A percentile compares a stretch with the other conserved stretches of the same genome.
Conservation (phyloP, 2,329 filamentous ascomycete genomes). For the Penicillium sp. region DNA sequence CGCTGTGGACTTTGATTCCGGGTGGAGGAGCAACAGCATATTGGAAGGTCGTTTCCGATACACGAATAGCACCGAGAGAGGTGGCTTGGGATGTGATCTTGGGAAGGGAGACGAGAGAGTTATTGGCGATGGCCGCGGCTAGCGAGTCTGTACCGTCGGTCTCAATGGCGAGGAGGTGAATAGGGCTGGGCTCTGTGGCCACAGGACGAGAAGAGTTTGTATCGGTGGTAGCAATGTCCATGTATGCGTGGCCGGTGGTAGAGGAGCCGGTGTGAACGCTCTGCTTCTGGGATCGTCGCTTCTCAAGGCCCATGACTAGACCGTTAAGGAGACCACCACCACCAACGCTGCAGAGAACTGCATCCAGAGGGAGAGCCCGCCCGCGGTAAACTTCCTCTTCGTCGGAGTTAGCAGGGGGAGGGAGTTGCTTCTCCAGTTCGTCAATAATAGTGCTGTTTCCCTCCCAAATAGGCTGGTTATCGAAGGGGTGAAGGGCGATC, state of each 20-base stretch:
- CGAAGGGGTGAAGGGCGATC: slow-evolving; percentile 51
- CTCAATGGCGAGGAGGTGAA: slow-evolving; percentile 71
- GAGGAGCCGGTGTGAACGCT: slow-evolving; percentile 14
- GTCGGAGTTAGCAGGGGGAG: slow-evolving; percentile 38
- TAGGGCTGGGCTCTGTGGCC: slow-evolving; percentile 32
- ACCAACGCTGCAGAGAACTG: slow-evolving; percentile 75
- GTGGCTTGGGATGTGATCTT: slow-evolving; percentile 76
- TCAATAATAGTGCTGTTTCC: slow-evolving; percentile 51
- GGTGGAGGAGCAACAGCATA: slow-evolving; percentile 57
- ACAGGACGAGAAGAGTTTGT: slow-evolving; percentile 16
- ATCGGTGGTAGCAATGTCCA: slow-evolving; percentile 18
- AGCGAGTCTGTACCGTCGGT: slow-evolving; percentile 75
- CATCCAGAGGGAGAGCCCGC: slow-evolving; percentile 59
- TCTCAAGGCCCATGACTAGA: slow-evolving; percentile 69
- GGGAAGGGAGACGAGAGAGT: slow-evolving; percentile 65
- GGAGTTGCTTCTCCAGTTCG: slow-evolving; percentile 49
- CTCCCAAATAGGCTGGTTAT: slow-evolving; percentile 51
- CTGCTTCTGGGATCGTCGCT: slow-evolving; percentile 44
- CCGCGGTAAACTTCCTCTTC: slow-evolving; percentile 33
- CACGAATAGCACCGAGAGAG: slow-evolving; percentile 72
- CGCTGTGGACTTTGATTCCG: slow-evolving; percentile 58
- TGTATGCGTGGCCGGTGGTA: slow-evolving; percentile 22
- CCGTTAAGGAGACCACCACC: slow-evolving; percentile 81
- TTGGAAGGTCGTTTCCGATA: slow-evolving; percentile 69
- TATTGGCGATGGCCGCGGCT: slow-evolving; percentile 58